A percentile compares a stretch with the other conserved stretches of the same genome.
phyloP scores from a whole-genome alignment of 306 rosid genomes.

The Luffa acutangula region DNA sequence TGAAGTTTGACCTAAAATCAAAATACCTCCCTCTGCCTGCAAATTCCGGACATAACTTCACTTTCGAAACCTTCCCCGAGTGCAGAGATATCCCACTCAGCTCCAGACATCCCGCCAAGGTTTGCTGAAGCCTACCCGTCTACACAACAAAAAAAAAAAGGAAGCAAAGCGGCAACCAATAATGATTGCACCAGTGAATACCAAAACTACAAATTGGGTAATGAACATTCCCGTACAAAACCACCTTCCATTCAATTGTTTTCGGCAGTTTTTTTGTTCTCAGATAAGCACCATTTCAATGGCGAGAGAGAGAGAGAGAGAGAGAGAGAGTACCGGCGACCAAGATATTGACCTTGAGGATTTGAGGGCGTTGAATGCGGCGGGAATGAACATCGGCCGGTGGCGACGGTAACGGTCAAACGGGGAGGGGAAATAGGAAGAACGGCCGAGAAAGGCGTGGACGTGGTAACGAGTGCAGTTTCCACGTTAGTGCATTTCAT shows the following conservation, averaged over 20 bases:
- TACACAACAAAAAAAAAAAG: background rate
- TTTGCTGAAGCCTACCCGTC: slow-evolving; percentile 81
- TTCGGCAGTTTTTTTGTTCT: background rate
- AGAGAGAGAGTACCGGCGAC: background rate
- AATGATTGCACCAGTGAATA: background rate
- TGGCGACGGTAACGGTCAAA: background rate
- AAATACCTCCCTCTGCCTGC: slow-evolving; percentile 72
- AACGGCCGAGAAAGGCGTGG: background rate
- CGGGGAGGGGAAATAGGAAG: background rate
- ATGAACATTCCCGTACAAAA: background rate
- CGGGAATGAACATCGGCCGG: background rate
- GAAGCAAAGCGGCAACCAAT: background rate
- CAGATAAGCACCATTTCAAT: background rate
- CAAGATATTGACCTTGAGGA: slow-evolving; percentile 5
- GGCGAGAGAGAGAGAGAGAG: background rate
- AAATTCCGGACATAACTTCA: slow-evolving; percentile 59
- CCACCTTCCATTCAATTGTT: background rate
- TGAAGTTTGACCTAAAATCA: slow-evolving; percentile 29
- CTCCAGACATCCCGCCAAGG: slow-evolving; percentile 64
- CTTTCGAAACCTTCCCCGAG: slow-evolving; percentile 47
- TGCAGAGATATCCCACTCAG: slow-evolving; percentile 51
- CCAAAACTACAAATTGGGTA: background rate
- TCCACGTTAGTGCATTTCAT: background rate
- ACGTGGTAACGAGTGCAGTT: background rate
- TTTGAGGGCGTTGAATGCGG: background rate